Base-by-base conservation (phyloP, 495 filamentous ascomycete species). In the Podospora tetraspora region DNA sequence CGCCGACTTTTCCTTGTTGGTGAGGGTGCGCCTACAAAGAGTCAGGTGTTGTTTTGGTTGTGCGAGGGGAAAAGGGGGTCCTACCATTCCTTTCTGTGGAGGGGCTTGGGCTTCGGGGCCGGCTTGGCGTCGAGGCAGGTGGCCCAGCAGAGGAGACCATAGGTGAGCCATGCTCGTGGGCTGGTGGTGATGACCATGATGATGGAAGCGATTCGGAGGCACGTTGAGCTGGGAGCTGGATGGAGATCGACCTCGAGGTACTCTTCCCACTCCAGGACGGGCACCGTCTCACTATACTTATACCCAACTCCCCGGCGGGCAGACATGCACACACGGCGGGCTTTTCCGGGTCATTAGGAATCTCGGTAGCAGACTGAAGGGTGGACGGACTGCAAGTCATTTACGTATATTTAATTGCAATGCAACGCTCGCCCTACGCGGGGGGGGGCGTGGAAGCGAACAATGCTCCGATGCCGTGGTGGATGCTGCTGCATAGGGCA, bases 21-120 rank as follows among this genome's bases (percentile, higher is more conserved):
- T 60, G 64, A 71, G 72, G 23, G 72, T 73, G 24, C 72, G 64
- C 72, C 72, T 71, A 25, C 3, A 21, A 43, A 21, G 32, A 12
- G 61, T 34, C 24, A 34, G 60, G n/a, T 12, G 5, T 22, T 19
- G 27, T 22, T 8, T 43, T 64, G 19, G 29, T 60, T 3, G 57
- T 59, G 4, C 13, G 32, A 9, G 23, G 9, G 37, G 57, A 16
- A 12, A 22, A 11, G 25, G 21, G 25, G 61, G 22, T 3, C 58
- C 57, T 63, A 73, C 69, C 66, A 69, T 68, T 71, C 72, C 32
- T 65, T 71, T 56, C 71, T 58, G 1, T 66, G 27, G 30, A 71
- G 57, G 23, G 23, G 30, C 30, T 67, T 67, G 29, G 10, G 16
- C 10, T 5, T 19, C 25, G 56, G 27, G 21, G 24, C n/a, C 19